Evolutionary conservation across 192 early-diverging fungal genomes (phyloP).

Genomic region (Dissophora globulifera): DNA sequence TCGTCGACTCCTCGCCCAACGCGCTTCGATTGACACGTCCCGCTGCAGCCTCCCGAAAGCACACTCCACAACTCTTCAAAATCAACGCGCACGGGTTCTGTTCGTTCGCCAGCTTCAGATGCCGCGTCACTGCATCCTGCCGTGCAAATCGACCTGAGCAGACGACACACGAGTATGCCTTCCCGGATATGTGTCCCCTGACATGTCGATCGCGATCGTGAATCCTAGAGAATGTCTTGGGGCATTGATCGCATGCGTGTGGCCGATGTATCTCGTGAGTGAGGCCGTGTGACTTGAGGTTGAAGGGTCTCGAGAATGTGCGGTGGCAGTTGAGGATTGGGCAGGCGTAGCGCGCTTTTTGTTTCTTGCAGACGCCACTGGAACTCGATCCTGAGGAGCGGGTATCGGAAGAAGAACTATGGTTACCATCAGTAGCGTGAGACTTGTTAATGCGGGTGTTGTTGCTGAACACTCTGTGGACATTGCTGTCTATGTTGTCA

Average conservation of each 20-base stretch:
- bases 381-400: too few relatives aligned
- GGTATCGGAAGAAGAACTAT: too few relatives aligned
- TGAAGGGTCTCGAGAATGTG: constrained; percentile 75
- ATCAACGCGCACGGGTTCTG: constrained; percentile 35
- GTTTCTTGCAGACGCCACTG: background rate
- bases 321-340: constrained; percentile 20
- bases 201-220: constrained; percentile 80
- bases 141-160: constrained; percentile 73
- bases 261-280: constrained; percentile 76
- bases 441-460: background rate
- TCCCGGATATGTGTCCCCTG: constrained; percentile 74
- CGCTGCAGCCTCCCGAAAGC: constrained; percentile 25
- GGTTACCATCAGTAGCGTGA: background rate
- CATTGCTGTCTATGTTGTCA: too few relatives aligned
- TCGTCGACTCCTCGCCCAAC: constrained; percentile 16
- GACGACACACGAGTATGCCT: constrained; percentile 72
- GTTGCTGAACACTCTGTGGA: too few relatives aligned
- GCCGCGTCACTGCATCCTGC: constrained; percentile 45
- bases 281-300: constrained; percentile 75
- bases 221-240: constrained; percentile 81
- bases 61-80: constrained; percentile 3
- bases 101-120: constrained; percentile 30
- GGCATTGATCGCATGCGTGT: constrained; percentile 73
- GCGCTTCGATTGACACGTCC: constrained; percentile 7
- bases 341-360: constrained; percentile 18